phyloP scores from a whole-genome alignment of 495 filamentous ascomycete species.

The Neurospora sp. region DNA sequence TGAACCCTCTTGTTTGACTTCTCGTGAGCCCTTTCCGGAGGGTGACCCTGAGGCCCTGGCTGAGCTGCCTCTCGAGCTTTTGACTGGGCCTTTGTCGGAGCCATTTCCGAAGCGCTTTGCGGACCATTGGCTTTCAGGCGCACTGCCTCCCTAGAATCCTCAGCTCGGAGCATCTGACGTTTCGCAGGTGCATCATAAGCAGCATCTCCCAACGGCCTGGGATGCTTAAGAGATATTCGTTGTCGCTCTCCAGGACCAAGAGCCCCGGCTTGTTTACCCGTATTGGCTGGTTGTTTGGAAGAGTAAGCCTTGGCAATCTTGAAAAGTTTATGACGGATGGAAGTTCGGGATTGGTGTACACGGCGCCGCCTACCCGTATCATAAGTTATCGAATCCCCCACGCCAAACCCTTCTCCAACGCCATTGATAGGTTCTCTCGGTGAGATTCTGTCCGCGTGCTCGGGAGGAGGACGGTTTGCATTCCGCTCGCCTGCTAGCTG shows the following conservation, averaged over 20 bases:
- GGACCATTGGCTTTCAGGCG: background rate
- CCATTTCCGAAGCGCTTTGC: background rate
- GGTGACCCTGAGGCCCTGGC: background rate
- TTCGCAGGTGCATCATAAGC: background rate
- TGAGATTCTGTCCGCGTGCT: background rate
- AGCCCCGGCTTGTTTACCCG: background rate
- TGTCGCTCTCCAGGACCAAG: background rate
- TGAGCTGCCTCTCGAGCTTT: background rate
- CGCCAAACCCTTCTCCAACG: constrained; percentile 12
- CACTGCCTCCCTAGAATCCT: background rate
- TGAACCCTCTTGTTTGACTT: background rate
- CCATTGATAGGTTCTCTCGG: background rate
- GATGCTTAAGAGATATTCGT: background rate
- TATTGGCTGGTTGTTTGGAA: background rate
- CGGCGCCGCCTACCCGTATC: background rate
- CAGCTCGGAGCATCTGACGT: background rate
- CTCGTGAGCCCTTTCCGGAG: background rate
- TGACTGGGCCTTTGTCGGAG: background rate
- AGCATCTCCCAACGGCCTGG: background rate
- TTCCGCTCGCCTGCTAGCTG: constrained; percentile 11
- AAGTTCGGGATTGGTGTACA: background rate
- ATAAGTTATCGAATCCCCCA: constrained; percentile 11
- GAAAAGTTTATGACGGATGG: background rate
- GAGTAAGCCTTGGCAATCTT: background rate
- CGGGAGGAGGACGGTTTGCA: background rate